Conservation (phyloP, 2,329 filamentous ascomycete species). For the Diaporthe ilicicola region DNA sequence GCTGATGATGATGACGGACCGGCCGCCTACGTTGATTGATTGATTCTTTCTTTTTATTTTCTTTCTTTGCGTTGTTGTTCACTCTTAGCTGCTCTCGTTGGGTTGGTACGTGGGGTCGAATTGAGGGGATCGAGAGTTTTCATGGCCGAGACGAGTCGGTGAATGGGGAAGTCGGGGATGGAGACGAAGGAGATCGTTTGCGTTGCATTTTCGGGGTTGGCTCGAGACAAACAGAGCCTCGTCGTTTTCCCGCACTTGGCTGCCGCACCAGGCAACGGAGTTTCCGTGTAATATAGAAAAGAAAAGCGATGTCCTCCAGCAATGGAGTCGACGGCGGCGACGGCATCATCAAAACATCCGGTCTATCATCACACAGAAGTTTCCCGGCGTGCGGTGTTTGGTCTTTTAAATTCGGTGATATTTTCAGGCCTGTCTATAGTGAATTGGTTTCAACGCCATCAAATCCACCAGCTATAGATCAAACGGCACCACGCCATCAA, state of each 20-base stretch:
- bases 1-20: not conserved
- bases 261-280: not conserved
- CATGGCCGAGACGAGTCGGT: not conserved
- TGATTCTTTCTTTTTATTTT: not conserved
- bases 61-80: constrained; percentile 1
- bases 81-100: not conserved
- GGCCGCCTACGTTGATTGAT: not conserved
- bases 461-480: constrained; percentile 24
- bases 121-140: not conserved
- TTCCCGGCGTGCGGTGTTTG: not conserved
- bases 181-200: not conserved
- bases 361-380: constrained; percentile 9
- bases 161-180: too few species aligned
- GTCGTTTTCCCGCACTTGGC: not conserved
- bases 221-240: not conserved
- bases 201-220: not conserved
- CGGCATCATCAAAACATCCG: constrained; percentile 1
- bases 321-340: constrained; percentile 1
- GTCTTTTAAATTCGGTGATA: not conserved
- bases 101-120: not conserved
- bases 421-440: constrained; percentile 23
- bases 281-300: constrained; percentile 15
- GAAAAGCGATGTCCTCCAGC: constrained; percentile 7
- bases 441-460: not conserved
- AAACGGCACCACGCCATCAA: not conserved